A percentile compares a stretch with the other conserved stretches of the same genome.
Conservation (phyloP, 495 filamentous ascomycete genomes). For the Chaetomidium leptoderma region DNA sequence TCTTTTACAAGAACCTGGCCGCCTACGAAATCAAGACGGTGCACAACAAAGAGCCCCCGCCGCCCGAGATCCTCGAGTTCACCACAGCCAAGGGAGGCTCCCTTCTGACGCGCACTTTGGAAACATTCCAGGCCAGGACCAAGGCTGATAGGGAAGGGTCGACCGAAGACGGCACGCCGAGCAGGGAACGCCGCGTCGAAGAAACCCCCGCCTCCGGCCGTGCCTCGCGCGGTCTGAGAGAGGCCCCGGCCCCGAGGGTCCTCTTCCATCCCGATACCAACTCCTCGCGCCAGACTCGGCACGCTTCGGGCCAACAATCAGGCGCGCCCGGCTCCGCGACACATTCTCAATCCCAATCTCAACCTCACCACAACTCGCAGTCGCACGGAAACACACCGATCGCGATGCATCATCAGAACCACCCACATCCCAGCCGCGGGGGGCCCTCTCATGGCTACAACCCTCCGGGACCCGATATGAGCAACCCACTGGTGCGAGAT, state of each 20-base stretch:
- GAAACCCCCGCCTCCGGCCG: conserved; percentile 54
- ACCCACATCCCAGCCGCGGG: conserved; percentile 33
- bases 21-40: conserved; percentile 75
- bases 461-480: conserved; percentile 37
- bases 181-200: conserved; percentile 56
- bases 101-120: conserved; percentile 68
- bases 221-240: conserved; percentile 65
- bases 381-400: conserved; percentile 20
- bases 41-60: conserved; percentile 69
- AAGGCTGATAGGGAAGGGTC: conserved; percentile 49
- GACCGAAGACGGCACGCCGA: conserved; percentile 60
- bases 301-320: conserved; percentile 47
- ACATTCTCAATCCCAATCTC: conserved; percentile 27
- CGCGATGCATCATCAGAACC: conserved; percentile 19
- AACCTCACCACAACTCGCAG: conserved; percentile 27
- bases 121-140: conserved; percentile 57
- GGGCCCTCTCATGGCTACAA: conserved; percentile 38
- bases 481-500: conserved; percentile 49
- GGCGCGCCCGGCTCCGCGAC: conserved; percentile 19
- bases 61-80: conserved; percentile 75
- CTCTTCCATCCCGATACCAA: conserved; percentile 77
- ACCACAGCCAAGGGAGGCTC: conserved; percentile 69
- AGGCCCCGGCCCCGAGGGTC: conserved; percentile 71
- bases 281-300: conserved; percentile 55
- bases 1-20: conserved; percentile 78